These are phyloP conservation scores for Cadophora sp. DNA, from an alignment of 2,329 filamentous ascomycete species.

Conservation along the genomic window DNA sequence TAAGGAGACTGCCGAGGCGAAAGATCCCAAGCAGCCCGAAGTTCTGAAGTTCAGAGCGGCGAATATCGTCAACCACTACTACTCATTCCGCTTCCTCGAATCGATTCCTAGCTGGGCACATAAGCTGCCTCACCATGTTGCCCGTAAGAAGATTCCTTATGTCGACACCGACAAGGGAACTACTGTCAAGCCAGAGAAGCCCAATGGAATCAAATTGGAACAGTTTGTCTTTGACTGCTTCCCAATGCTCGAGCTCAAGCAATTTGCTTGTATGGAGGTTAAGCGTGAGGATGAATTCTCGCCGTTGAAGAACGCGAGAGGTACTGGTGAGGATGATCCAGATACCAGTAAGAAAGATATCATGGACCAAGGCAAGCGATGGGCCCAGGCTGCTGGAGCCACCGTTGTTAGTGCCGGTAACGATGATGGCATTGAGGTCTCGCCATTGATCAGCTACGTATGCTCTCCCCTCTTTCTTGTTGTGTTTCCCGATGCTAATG, in stretches of 20 bases:
- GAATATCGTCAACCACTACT: constrained; percentile 99
- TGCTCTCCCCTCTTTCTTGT: constrained; percentile 52
- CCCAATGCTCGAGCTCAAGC: constrained; percentile 81
- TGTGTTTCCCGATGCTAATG: constrained; percentile 54
- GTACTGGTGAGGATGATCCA: constrained; percentile 89
- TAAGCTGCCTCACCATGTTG: constrained; percentile 92
- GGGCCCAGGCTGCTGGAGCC: constrained; percentile 81
- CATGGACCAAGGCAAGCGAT: constrained; percentile 86
- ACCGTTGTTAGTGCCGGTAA: constrained; percentile 70
- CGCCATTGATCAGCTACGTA: constrained; percentile 94
- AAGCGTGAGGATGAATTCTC: constrained; percentile 98
- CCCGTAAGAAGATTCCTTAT: constrained; percentile 96
- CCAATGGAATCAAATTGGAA: constrained; percentile 98
- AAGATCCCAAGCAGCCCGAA: constrained; percentile 79
- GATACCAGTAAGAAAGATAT: constrained; percentile 93
- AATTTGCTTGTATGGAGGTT: constrained; percentile 96
- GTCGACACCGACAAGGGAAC: constrained; percentile 79
- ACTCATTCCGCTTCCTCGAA: constrained; percentile 92
- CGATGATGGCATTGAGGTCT: constrained; percentile 82
- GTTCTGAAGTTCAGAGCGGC: constrained; percentile 95
- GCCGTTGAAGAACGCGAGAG: constrained; percentile 87
- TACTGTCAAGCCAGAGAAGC: constrained; percentile 87
- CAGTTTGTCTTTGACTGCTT: constrained; percentile 99
- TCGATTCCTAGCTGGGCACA: constrained; percentile 86
- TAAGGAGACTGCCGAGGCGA: constrained; percentile 83